These are phyloP conservation scores for Tolypocladium inflatum DNA, from an alignment of 2,329 filamentous ascomycete genomes.

Conservation along the genomic window DNA sequence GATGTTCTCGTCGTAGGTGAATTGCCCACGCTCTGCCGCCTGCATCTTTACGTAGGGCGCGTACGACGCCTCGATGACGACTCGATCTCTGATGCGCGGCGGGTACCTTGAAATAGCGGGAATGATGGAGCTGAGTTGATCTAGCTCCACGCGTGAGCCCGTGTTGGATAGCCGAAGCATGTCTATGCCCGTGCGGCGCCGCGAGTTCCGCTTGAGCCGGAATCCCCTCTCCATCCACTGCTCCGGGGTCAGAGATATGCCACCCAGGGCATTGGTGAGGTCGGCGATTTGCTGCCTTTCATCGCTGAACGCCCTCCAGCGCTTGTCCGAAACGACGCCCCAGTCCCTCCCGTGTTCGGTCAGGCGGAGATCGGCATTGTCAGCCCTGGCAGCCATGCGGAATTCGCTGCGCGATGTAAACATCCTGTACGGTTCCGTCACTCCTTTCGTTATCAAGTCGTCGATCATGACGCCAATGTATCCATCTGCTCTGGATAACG, in stretches of 20 bases:
- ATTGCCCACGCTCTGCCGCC: constrained; percentile 51
- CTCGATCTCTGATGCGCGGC: constrained; percentile 52
- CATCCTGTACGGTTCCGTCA: constrained; percentile 96
- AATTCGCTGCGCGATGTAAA: constrained; percentile 96
- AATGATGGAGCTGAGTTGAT: constrained; percentile 47
- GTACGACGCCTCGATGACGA: constrained; percentile 76
- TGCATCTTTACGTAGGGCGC: constrained; percentile 78
- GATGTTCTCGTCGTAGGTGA: constrained; percentile 69
- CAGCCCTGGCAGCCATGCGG: constrained; percentile 81
- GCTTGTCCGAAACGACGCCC: constrained; percentile 67
- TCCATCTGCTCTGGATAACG: constrained; percentile 72
- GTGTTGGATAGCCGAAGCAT: constrained; percentile 61
- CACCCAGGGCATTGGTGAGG: constrained; percentile 51
- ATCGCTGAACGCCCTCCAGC: constrained; percentile 63
- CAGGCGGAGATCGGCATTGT: constrained; percentile 86
- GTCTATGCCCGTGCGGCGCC: constrained; percentile 65
- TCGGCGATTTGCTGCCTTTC: constrained; percentile 58
- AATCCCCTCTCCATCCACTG: constrained; percentile 66
- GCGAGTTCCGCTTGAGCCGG: constrained; percentile 54
- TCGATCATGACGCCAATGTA: constrained; percentile 99
- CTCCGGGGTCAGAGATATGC: constrained; percentile 46
- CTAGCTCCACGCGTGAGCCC: constrained; percentile 30
- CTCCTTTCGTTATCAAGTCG: constrained; percentile 91
- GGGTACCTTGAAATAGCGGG: constrained; percentile 47
- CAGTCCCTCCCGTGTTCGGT: constrained; percentile 68